phyloP scores from a whole-genome alignment of 352 stramenopile species.

The Globisporangium splendens region DNA sequence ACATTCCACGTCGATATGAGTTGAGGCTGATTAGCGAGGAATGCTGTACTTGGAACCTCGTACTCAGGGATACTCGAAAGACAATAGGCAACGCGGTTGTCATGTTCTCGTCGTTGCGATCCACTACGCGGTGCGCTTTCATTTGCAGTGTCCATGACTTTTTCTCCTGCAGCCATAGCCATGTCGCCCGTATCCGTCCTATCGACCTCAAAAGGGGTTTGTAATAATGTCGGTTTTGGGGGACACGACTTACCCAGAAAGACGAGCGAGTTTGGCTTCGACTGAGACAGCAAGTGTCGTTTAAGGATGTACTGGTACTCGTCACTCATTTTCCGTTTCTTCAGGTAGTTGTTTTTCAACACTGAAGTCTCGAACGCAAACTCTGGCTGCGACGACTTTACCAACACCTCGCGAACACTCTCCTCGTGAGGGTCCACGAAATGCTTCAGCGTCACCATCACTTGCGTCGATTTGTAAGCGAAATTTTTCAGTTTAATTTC shows the following conservation, averaged over 20 bases:
- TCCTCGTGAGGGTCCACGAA: conserved; percentile 23
- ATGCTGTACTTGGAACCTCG: conserved; percentile 25
- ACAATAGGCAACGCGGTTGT: too few species aligned
- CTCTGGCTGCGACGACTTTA: conserved; percentile 13
- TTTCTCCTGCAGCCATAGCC: conserved; percentile 29
- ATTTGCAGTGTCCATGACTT: conserved; percentile 16
- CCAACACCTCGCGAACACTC: conserved; percentile 12
- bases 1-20: conserved; percentile 17
- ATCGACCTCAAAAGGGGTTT: conserved; percentile 47
- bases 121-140: background rate
- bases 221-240: conserved; percentile 41
- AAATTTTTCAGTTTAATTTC: conserved; percentile 25
- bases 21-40: conserved; percentile 22
- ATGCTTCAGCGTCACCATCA: conserved; percentile 31
- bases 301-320: conserved; percentile 73
- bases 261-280: conserved; percentile 13
- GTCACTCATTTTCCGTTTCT: conserved; percentile 62
- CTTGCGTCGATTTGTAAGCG: conserved; percentile 19
- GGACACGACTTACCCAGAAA: conserved; percentile 34
- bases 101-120: background rate
- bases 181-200: conserved; percentile 48
- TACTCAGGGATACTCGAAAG: background rate
- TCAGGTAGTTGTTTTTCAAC: conserved; percentile 42
- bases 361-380: conserved; percentile 15
- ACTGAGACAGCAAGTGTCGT: conserved; percentile 26